A percentile compares a stretch with the other conserved stretches of the same genome.
Conservation (phyloP, 2,329 filamentous ascomycete genomes). For the Cladobotryum protrusum region DNA sequence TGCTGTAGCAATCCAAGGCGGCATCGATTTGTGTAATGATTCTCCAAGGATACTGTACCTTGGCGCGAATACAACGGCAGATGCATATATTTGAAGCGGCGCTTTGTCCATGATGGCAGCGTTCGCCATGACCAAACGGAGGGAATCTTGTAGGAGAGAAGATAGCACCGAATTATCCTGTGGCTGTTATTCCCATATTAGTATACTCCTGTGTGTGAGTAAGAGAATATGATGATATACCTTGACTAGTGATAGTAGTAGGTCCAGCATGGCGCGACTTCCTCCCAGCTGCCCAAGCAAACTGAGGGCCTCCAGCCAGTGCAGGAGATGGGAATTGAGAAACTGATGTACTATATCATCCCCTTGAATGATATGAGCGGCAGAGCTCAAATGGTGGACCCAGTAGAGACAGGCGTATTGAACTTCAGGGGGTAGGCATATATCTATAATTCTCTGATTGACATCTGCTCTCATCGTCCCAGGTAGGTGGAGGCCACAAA, state of each 20-base stretch:
- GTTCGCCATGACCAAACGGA: constrained; percentile 13
- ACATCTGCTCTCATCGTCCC: constrained; percentile 2
- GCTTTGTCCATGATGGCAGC: constrained; percentile 5
- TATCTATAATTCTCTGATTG: neutral
- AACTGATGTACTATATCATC: constrained; percentile 27
- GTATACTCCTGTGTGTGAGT: neutral
- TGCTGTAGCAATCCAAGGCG: constrained; percentile 13
- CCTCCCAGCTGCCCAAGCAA: constrained; percentile 20
- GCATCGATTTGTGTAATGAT: constrained; percentile 11
- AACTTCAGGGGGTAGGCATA: constrained; percentile 22
- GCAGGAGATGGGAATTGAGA: constrained; percentile 31
- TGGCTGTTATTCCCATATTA: neutral
- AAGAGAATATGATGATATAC: constrained; percentile 1
- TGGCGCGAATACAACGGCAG: constrained; percentile 20
- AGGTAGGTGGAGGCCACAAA: constrained; percentile 12
- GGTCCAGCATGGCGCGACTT: constrained; percentile 8
- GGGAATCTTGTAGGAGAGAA: constrained; percentile 14
- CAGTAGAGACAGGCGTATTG: constrained; percentile 38
- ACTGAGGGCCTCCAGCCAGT: constrained; percentile 36
- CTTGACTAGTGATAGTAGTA: neutral
- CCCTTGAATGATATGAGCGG: constrained; percentile 22
- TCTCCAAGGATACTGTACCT: constrained; percentile 13
- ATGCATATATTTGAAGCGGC: constrained; percentile 23
- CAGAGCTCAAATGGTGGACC: constrained; percentile 25
- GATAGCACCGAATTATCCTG: neutral